Base-by-base conservation (phyloP, 1,284 basidiomycete species). In the Rhizopogon hawkerae region DNA sequence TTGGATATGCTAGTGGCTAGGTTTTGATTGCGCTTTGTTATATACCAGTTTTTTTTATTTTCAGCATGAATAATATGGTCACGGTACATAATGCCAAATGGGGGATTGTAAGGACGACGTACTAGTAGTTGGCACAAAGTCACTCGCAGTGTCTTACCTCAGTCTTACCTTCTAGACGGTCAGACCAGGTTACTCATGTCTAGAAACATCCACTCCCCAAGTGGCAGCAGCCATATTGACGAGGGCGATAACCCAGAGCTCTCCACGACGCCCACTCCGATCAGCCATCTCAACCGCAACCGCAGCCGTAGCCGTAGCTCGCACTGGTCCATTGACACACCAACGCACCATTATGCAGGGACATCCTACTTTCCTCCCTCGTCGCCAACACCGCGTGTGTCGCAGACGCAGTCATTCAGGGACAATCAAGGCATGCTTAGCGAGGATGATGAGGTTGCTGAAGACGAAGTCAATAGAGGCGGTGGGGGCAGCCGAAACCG, bases 291-390 rank as follows among this genome's bases (percentile, higher is more conserved):
- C 11, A 33, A 70, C 46, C 60, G 75, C n/a, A 72, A 73, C 54
- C 70, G 77, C 48, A 73, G 68, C 47, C 57, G 73, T 48, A 81
- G 76, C 60, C 72, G 73, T 48, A 70, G 71, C 54, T 78, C 81
- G 21, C 74, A 74, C 52, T 78, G 78, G 76, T 78, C 70, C 9
- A 60, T 66, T 21, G 78, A 82, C 26, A 77, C 77, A 6, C 79
- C 80, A 18, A 70, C 68, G n/a, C 82, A 83, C 58, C 79, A 81
- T 61, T 70, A 78, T 54, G 78, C 81, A 58, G 84, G 81, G 46
- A 81, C 82, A 6, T 83, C 84, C 3, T 84, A 85, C 63, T 81
- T 75, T 59, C 66, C 73, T 41, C 55, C 64, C 45, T 56, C 69
- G 11, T 49, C 62, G 29, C 41, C 41, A 29, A 43, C 41, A 5